Evolutionary conservation across 1,284 basidiomycete species (phyloP).

Genomic region (Exsudoporus floridanus): DNA sequence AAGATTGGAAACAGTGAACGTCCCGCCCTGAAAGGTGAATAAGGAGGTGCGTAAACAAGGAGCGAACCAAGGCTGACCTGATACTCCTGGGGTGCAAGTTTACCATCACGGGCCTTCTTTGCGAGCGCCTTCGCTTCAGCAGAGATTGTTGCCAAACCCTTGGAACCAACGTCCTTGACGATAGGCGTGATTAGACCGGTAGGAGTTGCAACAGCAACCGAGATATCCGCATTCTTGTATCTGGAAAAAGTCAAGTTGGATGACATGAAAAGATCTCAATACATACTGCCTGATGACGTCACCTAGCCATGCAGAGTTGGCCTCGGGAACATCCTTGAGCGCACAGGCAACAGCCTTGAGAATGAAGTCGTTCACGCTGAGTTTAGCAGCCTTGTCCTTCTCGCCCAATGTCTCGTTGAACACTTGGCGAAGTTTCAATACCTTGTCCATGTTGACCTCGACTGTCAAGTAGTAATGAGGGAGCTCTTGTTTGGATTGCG

Average conservation of each 20-base stretch:
- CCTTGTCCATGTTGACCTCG: slow-evolving; percentile 97
- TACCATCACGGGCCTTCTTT: slow-evolving; percentile 94
- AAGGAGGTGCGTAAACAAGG: slow-evolving; percentile 4
- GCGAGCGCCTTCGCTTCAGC: slow-evolving; percentile 91
- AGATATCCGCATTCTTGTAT: slow-evolving; percentile 97
- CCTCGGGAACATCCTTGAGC: slow-evolving; percentile 93
- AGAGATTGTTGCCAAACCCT: slow-evolving; percentile 92
- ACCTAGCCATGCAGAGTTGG: slow-evolving; percentile 96
- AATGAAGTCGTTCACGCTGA: slow-evolving; percentile 98
- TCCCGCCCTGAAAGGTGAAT: slow-evolving; percentile 69
- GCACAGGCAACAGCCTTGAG: slow-evolving; percentile 94
- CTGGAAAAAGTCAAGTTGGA: slow-evolving; percentile 40
- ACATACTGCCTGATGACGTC: slow-evolving; percentile 92
- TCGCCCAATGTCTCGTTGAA: slow-evolving; percentile 91
- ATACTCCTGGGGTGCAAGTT: slow-evolving; percentile 94
- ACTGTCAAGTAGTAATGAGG: slow-evolving; percentile 99
- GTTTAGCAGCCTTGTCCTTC: slow-evolving; percentile 83
- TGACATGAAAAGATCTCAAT: background rate
- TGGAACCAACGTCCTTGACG: slow-evolving; percentile 88
- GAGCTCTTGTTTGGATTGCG: slow-evolving; percentile 89
- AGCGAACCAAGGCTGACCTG: slow-evolving; percentile 52
- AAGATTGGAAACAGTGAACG: slow-evolving; percentile 99
- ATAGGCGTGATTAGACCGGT: slow-evolving; percentile 98
- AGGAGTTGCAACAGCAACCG: slow-evolving; percentile 94
- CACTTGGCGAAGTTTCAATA: slow-evolving; percentile 89